Evolutionary conservation across 345 rosid species (phyloP), one percentile per base, ranked within the genome.

Genomic region (Euphorbia lathyris): DNA sequence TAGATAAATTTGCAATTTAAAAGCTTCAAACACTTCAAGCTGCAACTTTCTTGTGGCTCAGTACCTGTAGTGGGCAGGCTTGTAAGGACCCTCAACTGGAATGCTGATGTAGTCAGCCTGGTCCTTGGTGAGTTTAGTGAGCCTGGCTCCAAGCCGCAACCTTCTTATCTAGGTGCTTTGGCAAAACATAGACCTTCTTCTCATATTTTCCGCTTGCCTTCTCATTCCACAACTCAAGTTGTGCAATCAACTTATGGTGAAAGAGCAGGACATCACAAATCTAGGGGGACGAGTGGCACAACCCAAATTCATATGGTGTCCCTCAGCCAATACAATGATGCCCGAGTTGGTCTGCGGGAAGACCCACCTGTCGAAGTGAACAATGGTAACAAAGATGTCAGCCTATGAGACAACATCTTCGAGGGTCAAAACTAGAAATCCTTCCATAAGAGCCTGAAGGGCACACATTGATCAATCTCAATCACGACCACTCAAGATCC

Each of bases 231-330:
- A 93, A 86, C 90, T 93, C 97, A 0, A 90, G 92, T 86, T 93
- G 98, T 1, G 98, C 97, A 72, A 93, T 93, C 84, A n/a, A 93
- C 98, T 71, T 93, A 97, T 93, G 42, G 98, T 93, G 97, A 93
- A 93, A 12, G 98, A 93, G 86, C 97, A 93, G 0, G 98, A 93
- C 98, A 93, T 93, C 56, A 90, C 96, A n/a, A 93, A 93, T 82
- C 98, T 93, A 0, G 98, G 98, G 76, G 90, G 98, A 50, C 98
- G 96, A 0, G 98, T 90, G 68, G 96, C 98, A 51, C 98, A 93
- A 8, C 98, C 98, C 88, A 93, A 80, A 83, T 93, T 93, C 97
- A 93, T 89, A 75, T 90, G 89, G 17, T 97, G 88, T 0, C 98
- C 97, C 79, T 93, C 97, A 0, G 97, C 97, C 83, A 93, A 79